Evolutionary conservation across 106 monocot genomes (phyloP), one percentile per base, ranked within the genome.

Genomic region (Dioscorea zingiberensis): DNA sequence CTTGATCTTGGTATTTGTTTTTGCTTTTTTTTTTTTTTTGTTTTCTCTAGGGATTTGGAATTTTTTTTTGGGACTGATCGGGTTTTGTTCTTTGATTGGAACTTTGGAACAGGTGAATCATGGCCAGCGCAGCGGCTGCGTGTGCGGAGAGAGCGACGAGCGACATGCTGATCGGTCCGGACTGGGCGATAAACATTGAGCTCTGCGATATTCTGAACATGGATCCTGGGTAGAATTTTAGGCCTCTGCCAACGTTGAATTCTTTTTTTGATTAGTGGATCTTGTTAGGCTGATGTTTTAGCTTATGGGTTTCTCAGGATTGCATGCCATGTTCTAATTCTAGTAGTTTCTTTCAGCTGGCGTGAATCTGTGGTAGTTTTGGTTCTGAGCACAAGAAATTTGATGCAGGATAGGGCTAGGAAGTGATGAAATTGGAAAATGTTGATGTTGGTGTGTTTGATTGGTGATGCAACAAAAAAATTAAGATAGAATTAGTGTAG

Each of bases 121-220:
- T 81, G 86, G 84, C 78, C 27, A 77, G 18, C 27, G 76, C 72
- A 13, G 87, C 80, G 55, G 65, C 53, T 22, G 74, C 79, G 16
- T 84, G 73, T 51, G 94, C 76, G 21, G 91, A 91, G 65, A 81
- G 94, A 77, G 94, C 94, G 65, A 95, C 94, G 45, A 91, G 73
- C 59, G 94, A 91, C 55, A 73, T 87, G 87, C 54, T 95, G 59
- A 91, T 95, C 64, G 94, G 87, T 17, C 94, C 94, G 4, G 94
- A 95, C 67, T 95, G 94, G 94, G 90, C 91, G 13, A 27, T 87
- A 59, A 95, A 95, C 56, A 80, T 95, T 58, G 94, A 95, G 76
- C 70, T 95, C 13, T 95, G 94, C 60, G 94, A 95, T 73, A 71
- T 95, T 59, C 74, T 95, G 63, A 95, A 91, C 64, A 76, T 75